Base-by-base conservation (phyloP, 2,329 filamentous ascomycete species). In the Rhynchosporium secalis region DNA sequence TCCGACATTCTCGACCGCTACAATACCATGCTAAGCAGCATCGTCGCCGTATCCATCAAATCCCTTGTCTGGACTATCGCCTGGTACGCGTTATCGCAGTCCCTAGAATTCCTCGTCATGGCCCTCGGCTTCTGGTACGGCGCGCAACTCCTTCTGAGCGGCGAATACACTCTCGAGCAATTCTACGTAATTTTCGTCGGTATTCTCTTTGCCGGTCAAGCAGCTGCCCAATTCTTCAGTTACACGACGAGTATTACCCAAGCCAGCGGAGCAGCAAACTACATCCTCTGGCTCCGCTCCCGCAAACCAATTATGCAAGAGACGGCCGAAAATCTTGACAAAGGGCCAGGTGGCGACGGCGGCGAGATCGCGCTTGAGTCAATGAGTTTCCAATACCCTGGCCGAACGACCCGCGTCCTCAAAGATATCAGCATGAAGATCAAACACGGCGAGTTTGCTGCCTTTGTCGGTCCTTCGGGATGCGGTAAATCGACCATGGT, bases 401-500 rank as follows among this genome's bases (percentile, higher is more conserved):
- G 46, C 40, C 52, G 52, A 38, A 61, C 38, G 31, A 41, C 12
- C 10, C 55, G 36, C 3, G 60, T 68, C 5, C 41, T 66, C 6
- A 46, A 61, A 41, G 58, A 56, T 10, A 62, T 66, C 41, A 33
- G 26, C 28, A 58, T 62, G 49, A 54, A 41, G 2, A 81, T 89
- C 59, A 75, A 79, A 31, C 77, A 91, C 2, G 92, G 93, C 20
- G 95, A 96, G 78, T 92, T 89, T 7, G 96, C 93, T 7, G 52
- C 46, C 6, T 60, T 63, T 12, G 57, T 60, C 7, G 61, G 61
- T 8, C 57, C 57, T 15, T 60, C 76, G 4, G 94, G 94, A 4
- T 95, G 89, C 70, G 86, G 86, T 0, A 89, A 89, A 69, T 86
- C 83, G 1, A 88, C 86, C 20, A 83, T 86, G 56, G 79, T 89